Evolutionary conservation across 106 monocot genomes (phyloP).

Genomic region (Chionographis japonica): DNA sequence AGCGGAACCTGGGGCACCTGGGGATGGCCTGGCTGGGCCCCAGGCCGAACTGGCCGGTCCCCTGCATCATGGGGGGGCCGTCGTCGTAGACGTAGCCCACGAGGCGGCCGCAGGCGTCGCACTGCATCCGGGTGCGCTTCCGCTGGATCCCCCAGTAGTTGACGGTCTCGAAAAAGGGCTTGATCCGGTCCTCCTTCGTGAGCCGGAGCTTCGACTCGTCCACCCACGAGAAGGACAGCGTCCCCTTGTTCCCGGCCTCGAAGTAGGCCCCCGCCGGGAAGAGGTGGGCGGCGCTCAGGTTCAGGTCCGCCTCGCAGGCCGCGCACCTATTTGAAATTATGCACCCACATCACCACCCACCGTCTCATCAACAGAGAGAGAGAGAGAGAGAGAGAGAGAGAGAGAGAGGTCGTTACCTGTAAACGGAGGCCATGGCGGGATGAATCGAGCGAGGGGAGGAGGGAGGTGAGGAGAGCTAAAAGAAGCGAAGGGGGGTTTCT

Average conservation of each 20-base stretch:
- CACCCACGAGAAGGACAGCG: conserved; percentile 84
- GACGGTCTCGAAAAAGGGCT: conserved; percentile 88
- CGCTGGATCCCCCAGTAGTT: conserved; percentile 98
- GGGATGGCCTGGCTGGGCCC: conserved; percentile 93
- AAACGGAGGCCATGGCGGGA: conserved; percentile 9
- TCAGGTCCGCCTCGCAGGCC: conserved; percentile 68
- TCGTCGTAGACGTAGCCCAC: conserved; percentile 88
- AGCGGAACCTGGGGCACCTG: conserved; percentile 63
- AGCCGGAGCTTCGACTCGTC: conserved; percentile 82
- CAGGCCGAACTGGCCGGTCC: conserved; percentile 80
- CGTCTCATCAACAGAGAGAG: background rate
- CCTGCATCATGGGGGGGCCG: conserved; percentile 76
- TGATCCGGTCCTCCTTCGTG: conserved; percentile 64
- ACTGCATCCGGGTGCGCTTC: conserved; percentile 55
- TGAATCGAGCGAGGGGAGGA: background rate
- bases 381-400: background rate
- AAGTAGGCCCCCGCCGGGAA: conserved; percentile 80
- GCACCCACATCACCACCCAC: background rate
- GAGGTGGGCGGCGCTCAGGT: conserved; percentile 52
- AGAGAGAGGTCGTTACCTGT: background rate
- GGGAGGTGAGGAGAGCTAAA: background rate
- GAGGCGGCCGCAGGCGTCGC: conserved; percentile 64
- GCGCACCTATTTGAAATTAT: conserved; percentile 32
- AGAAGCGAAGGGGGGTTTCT: too few species aligned
- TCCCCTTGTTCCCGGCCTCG: conserved; percentile 89